A percentile compares a stretch with the other conserved stretches of the same genome.
Conservation (phyloP, 2,329 filamentous ascomycete species). For the Chrysoporthe deuterocubensis region DNA sequence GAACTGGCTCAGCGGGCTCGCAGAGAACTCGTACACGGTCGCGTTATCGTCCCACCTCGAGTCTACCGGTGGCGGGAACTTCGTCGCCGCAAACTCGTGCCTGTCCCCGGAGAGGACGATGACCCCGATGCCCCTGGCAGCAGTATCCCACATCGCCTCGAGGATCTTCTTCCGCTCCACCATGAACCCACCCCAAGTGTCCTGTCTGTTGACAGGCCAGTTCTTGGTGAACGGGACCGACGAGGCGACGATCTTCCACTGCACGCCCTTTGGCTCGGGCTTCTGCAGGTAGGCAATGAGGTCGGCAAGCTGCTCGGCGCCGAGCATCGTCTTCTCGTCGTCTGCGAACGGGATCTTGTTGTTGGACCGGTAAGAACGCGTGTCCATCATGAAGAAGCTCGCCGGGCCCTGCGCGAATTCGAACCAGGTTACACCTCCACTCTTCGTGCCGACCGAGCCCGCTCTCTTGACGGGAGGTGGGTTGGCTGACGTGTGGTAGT, state of each 20-base stretch:
- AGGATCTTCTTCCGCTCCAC: conserved; percentile 78
- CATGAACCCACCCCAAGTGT: conserved; percentile 95
- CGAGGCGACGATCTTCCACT: conserved; percentile 92
- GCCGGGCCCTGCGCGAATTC: conserved; percentile 88
- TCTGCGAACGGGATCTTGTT: conserved; percentile 63
- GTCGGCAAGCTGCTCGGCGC: conserved; percentile 75
- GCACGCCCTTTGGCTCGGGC: conserved; percentile 75
- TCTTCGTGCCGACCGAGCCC: conserved; percentile 41
- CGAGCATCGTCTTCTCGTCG: conserved; percentile 83
- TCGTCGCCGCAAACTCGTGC: conserved; percentile 95
- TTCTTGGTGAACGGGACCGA: conserved; percentile 97
- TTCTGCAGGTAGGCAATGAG: conserved; percentile 76
- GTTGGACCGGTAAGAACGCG: conserved; percentile 80
- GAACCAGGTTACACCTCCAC: conserved; percentile 78
- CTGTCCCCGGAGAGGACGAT: conserved; percentile 87
- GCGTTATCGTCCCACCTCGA: conserved; percentile 66
- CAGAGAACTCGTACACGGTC: conserved; percentile 87
- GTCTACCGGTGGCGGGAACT: conserved; percentile 65
- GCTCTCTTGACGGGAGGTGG: conserved; percentile 69
- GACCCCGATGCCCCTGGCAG: conserved; percentile 75
- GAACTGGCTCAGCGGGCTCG: conserved; percentile 91
- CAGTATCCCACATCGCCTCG: conserved; percentile 89
- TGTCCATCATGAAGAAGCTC: conserved; percentile 94
- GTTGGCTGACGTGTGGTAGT: conserved; percentile 86
- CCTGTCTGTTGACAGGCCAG: conserved; percentile 84